Evolutionary conservation across 768 basidiomycete genomes (phyloP).

Genomic region (Boletellus ananas): DNA sequence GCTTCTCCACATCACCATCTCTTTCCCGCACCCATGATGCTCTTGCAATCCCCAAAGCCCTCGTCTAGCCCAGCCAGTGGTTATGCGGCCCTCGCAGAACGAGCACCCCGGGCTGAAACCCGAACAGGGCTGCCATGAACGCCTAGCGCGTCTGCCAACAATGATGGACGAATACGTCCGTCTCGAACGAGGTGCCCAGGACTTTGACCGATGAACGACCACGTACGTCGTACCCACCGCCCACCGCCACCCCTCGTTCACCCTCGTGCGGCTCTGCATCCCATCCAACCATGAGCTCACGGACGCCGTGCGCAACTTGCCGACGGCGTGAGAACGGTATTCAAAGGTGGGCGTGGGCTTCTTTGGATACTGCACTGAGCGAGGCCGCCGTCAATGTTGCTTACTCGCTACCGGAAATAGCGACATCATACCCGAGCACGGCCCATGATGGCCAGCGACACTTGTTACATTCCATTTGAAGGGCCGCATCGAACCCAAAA

Average conservation of each 20-base stretch:
- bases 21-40: slow-evolving; percentile 24
- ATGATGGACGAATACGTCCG: slow-evolving; percentile 59
- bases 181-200: slow-evolving; percentile 74
- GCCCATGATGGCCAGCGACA: slow-evolving; percentile 59
- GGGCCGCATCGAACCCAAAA: slow-evolving; percentile 62
- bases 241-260: too few species aligned
- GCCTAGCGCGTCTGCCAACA: slow-evolving; percentile 70
- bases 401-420: background rate
- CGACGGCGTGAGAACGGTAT: slow-evolving; percentile 71
- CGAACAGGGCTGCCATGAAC: slow-evolving; percentile 56
- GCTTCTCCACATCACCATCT: background rate
- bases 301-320: slow-evolving; percentile 33
- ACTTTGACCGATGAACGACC: slow-evolving; percentile 78
- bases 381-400: slow-evolving; percentile 1
- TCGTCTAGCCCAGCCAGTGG: slow-evolving; percentile 60
- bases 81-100: slow-evolving; percentile 66
- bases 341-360: slow-evolving; percentile 59
- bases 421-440: slow-evolving; percentile 46
- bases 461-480: slow-evolving; percentile 73
- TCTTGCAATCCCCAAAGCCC: slow-evolving; percentile 45
- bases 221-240: background rate
- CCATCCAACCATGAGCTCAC: too few species aligned
- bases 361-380: too few species aligned
- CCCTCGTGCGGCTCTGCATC: too few species aligned
- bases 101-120: slow-evolving; percentile 52